Evolutionary conservation across 768 basidiomycete species (phyloP), one percentile per base, ranked within the genome.

Genomic region (Hygrocybe punicea): DNA sequence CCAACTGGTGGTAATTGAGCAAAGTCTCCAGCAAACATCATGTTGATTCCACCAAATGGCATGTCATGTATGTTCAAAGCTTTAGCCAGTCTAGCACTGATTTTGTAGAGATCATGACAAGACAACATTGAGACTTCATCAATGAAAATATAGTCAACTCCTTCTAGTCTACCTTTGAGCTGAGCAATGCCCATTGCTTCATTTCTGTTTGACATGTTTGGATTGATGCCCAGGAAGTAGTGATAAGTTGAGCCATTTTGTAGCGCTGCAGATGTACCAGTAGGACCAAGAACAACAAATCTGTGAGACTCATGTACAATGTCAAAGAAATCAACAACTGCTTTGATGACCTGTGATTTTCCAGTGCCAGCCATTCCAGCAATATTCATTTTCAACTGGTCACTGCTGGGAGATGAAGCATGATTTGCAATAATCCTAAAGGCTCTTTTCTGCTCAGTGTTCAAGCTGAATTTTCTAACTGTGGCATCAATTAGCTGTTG

Each of bases 1-100:
- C 45, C 54, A 42, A 62, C 67, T 25, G 71, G 77, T 4, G 75
- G 74, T 0, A 79, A 58, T 46, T 81, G 77, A 1, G 73, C 76
- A 69, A 79, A 78, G 52, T 79, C 78, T 16, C 77, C 77, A 13
- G 77, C 75, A 56, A 79, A 68, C 14, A 79, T 73, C 44, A 79
- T 66, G 19, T 42, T 42, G 11, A 42, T 42, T 1, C 76, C 75
- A 24, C 75, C 75, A 64, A 74, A 75, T 16, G 65, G 62, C 3
- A 46, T 6, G 42, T 69, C 61, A 44, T 53, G 25, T 10, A 55
- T 46, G 29, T 63, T 60, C 17, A 47, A 55, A 3, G 68, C 59
- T 19, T 63, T 53, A 1, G 67, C 53, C 1, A 75, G 48, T 16
- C 64, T 54, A 0, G 60, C 58, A 56, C 68, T 68, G 23, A 73